Conservation (phyloP, 2,329 filamentous ascomycete genomes). For the Apiospora rasikravindrae region DNA sequence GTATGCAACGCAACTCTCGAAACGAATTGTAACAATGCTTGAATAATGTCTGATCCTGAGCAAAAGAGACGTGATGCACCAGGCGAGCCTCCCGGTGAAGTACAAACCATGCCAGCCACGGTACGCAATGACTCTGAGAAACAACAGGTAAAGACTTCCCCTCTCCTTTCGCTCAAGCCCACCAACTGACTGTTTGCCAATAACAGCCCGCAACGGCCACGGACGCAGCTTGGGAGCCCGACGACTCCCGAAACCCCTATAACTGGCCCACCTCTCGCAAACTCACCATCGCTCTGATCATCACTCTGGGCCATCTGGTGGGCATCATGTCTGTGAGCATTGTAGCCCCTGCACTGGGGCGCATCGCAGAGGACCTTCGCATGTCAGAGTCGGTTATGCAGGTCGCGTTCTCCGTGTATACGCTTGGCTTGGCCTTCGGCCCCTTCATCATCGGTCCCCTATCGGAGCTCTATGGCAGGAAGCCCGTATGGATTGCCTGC, state of each 20-base stretch:
- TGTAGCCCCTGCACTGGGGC: conserved; percentile 54
- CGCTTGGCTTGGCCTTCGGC: conserved; percentile 54
- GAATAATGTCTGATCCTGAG: too few relatives aligned
- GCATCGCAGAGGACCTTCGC: conserved; percentile 56
- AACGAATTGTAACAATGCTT: too few relatives aligned
- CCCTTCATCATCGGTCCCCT: conserved; percentile 53
- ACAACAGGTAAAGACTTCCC: too few relatives aligned
- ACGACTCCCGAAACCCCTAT: background rate
- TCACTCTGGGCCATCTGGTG: background rate
- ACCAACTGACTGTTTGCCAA: too few relatives aligned
- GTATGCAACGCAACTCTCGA: too few relatives aligned
- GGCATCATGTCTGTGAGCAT: conserved; percentile 41
- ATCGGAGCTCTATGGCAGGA: conserved; percentile 57
- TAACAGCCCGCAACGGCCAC: too few relatives aligned
- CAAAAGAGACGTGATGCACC: too few relatives aligned
- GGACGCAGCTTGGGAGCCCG: background rate
- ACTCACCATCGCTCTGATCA: background rate
- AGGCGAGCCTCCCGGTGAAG: too few relatives aligned
- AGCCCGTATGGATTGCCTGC: conserved; percentile 54
- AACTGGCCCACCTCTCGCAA: background rate
- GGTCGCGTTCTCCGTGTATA: conserved; percentile 55
- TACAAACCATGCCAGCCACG: too few relatives aligned
- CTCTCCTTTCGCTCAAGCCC: too few relatives aligned
- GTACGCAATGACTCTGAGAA: too few relatives aligned
- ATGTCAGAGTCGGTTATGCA: conserved; percentile 54